These are phyloP conservation scores for Incumbomyces delicatus DNA, from an alignment of 2,329 filamentous ascomycete genomes.

Conservation along the genomic window DNA sequence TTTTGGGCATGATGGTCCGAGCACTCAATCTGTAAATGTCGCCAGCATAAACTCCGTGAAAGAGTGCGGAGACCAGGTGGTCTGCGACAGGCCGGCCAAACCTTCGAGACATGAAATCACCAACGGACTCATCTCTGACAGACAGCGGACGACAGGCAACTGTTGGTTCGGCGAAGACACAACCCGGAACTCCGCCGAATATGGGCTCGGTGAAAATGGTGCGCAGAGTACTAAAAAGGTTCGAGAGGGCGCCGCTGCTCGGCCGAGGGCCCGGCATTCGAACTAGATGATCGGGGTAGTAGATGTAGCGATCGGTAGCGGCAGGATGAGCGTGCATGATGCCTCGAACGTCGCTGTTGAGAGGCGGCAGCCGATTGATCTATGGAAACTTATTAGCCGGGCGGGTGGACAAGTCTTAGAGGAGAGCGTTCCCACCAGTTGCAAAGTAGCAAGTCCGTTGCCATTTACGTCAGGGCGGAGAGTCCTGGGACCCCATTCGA, in stretches of 20 bases:
- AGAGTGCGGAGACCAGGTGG: slow-evolving; percentile 62
- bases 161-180: slow-evolving; percentile 25
- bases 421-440: slow-evolving; percentile 49
- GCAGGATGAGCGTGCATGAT: slow-evolving; percentile 43
- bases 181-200: slow-evolving; percentile 39
- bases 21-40: slow-evolving; percentile 73
- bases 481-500: slow-evolving; percentile 78
- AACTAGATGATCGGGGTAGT: slow-evolving; percentile 77
- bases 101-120: slow-evolving; percentile 51
- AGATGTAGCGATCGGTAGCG: slow-evolving; percentile 64
- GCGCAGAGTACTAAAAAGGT: slow-evolving; percentile 25
- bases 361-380: slow-evolving; percentile 35
- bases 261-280: slow-evolving; percentile 42
- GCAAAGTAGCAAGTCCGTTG: slow-evolving; percentile 57
- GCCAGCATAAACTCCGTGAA: slow-evolving; percentile 89
- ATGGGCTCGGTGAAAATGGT: slow-evolving; percentile 45
- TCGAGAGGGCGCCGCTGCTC: slow-evolving; percentile 15
- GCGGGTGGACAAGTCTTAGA: background rate
- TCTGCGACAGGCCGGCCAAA: slow-evolving; percentile 50
- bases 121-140: slow-evolving; percentile 60
- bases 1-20: slow-evolving; percentile 48
- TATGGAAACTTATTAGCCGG: background rate
- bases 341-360: slow-evolving; percentile 46
- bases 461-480: slow-evolving; percentile 46
- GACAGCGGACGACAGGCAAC: slow-evolving; percentile 21